phyloP scores from a whole-genome alignment of 2,329 filamentous ascomycete genomes.

The Ophiosphaerella korrae region DNA sequence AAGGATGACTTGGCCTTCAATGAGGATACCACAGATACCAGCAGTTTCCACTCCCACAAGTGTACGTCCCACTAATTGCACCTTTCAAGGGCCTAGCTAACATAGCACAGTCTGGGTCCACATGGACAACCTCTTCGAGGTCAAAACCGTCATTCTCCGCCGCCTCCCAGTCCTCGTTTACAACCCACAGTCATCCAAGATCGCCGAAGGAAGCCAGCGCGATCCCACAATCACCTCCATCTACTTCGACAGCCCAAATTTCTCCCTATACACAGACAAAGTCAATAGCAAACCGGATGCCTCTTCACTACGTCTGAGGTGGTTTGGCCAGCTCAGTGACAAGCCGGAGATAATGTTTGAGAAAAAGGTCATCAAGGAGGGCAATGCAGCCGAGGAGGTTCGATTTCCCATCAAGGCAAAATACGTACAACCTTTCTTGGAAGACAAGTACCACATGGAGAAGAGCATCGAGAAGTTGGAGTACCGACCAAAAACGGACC shows the following conservation, averaged over 20 bases:
- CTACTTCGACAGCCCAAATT: slow-evolving; percentile 90
- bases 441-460: slow-evolving; percentile 88
- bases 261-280: slow-evolving; percentile 85
- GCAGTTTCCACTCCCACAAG: slow-evolving; percentile 84
- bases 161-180: slow-evolving; percentile 91
- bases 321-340: slow-evolving; percentile 83
- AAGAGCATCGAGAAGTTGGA: slow-evolving; percentile 85
- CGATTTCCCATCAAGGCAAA: slow-evolving; percentile 91
- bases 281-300: slow-evolving; percentile 76
- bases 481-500: slow-evolving; percentile 72
- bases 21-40: slow-evolving; percentile 52
- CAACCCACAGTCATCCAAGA: slow-evolving; percentile 82
- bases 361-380: slow-evolving; percentile 82
- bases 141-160: slow-evolving; percentile 93
- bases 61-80: slow-evolving; percentile 58
- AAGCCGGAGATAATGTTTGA: slow-evolving; percentile 84
- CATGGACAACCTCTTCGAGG: slow-evolving; percentile 90
- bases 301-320: slow-evolving; percentile 82
- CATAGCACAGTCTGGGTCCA: slow-evolving; percentile 81
- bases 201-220: slow-evolving; percentile 74
- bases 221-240: slow-evolving; percentile 94
- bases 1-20: slow-evolving; percentile 52
- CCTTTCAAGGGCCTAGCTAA: slow-evolving; percentile 32
- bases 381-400: slow-evolving; percentile 77
- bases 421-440: slow-evolving; percentile 85